These are phyloP conservation scores for Cucumis hystrix DNA, from an alignment of 306 rosid species.

Conservation along the genomic window DNA sequence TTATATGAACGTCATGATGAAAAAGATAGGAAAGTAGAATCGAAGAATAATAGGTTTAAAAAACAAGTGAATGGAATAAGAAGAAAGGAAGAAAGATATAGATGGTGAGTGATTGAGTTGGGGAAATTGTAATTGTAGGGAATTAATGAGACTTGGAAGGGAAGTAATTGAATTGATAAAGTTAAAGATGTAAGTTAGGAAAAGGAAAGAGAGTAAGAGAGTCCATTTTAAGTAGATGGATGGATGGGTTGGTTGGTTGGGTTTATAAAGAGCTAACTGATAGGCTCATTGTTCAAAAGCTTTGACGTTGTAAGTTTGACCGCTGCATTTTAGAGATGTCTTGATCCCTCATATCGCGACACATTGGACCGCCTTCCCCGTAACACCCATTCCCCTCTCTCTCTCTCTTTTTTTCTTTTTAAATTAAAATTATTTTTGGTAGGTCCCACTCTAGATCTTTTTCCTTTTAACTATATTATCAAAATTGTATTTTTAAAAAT, in stretches of 20 bases:
- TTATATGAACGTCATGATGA: too few species aligned
- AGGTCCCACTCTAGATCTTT: too few species aligned
- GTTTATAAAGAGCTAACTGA: background rate
- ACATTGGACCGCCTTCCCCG: background rate
- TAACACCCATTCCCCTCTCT: background rate
- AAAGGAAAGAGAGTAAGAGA: background rate
- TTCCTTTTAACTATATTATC: too few species aligned
- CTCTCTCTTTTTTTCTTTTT: background rate
- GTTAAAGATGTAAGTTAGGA: background rate
- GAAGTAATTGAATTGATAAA: background rate
- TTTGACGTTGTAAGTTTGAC: background rate
- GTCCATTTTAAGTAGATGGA: background rate
- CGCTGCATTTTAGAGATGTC: background rate
- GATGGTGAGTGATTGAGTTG: background rate
- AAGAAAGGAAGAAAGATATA: too few species aligned
- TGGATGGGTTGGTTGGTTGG: background rate
- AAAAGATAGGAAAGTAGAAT: too few species aligned
- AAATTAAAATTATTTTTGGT: background rate
- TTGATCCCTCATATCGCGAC: background rate
- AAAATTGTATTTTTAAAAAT: too few species aligned
- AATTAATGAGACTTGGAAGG: background rate
- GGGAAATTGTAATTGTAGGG: background rate
- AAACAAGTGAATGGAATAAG: too few species aligned
- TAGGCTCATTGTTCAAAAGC: background rate
- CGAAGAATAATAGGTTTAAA: too few species aligned